Evolutionary conservation across 208 protist genomes (phyloP).

Genomic region (Sergeia podlipaevii): DNA sequence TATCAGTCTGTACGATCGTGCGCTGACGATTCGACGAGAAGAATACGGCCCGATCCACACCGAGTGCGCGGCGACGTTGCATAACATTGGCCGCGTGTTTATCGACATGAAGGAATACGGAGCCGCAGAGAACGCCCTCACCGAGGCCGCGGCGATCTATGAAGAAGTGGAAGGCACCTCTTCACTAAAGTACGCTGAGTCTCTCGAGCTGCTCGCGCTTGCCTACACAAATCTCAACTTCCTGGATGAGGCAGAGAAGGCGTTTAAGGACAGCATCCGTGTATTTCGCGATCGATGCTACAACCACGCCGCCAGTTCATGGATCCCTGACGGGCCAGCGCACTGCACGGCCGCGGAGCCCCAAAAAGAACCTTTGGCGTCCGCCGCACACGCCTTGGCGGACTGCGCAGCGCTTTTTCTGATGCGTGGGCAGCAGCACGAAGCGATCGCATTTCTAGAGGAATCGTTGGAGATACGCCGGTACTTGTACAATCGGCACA

Average conservation of each 20-base stretch:
- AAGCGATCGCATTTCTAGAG: conserved; percentile 80
- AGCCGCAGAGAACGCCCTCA: conserved; percentile 86
- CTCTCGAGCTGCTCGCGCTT: conserved; percentile 75
- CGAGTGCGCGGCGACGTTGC: conserved; percentile 79
- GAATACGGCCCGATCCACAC: conserved; percentile 81
- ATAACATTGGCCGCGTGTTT: conserved; percentile 87
- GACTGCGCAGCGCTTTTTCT: conserved; percentile 86
- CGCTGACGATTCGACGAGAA: conserved; percentile 75
- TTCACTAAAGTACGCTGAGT: conserved; percentile 81
- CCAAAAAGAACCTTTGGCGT: conserved; percentile 75
- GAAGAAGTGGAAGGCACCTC: conserved; percentile 68
- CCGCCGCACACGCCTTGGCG: conserved; percentile 78
- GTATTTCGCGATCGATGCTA: conserved; percentile 78
- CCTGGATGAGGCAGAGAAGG: conserved; percentile 86
- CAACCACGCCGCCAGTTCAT: conserved; percentile 76
- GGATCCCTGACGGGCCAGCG: conserved; percentile 52
- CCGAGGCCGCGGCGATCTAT: conserved; percentile 86
- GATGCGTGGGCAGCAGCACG: conserved; percentile 51
- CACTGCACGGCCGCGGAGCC: conserved; percentile 43
- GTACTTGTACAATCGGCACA: conserved; percentile 71
- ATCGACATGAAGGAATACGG: conserved; percentile 89
- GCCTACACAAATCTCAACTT: conserved; percentile 85
- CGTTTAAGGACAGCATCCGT: conserved; percentile 86
- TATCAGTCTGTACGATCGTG: conserved; percentile 81
- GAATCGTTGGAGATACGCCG: conserved; percentile 86